These are phyloP conservation scores for Microthlaspi erraticum DNA, from an alignment of 345 rosid species.

Conservation along the genomic window DNA sequence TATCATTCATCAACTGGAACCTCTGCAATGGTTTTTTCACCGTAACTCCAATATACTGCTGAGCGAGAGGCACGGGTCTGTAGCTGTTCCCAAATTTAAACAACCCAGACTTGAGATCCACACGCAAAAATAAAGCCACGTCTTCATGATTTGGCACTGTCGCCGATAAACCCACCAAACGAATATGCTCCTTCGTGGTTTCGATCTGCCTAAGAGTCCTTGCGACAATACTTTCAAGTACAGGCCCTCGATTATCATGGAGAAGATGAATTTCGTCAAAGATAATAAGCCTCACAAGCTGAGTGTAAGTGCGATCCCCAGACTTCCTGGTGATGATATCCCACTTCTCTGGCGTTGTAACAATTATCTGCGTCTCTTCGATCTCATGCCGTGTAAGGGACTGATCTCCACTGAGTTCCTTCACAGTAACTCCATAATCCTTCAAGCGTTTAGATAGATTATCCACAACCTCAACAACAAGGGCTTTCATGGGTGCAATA, in stretches of 20 bases:
- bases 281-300: constrained; percentile 79
- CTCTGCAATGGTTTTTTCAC: constrained; percentile 81
- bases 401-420: constrained; percentile 91
- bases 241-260: constrained; percentile 90
- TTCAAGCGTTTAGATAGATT: constrained; percentile 74
- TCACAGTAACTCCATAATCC: constrained; percentile 71
- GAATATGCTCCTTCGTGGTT: constrained; percentile 79
- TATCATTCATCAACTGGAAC: constrained; percentile 91
- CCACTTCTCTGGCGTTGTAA: constrained; percentile 98
- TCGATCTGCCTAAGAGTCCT: constrained; percentile 93
- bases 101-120: constrained; percentile 63
- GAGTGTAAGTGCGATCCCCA: constrained; percentile 85
- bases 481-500: constrained; percentile 97
- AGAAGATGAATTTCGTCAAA: constrained; percentile 94
- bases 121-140: constrained; percentile 79
- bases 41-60: constrained; percentile 82
- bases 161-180: constrained; percentile 87
- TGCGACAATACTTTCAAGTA: constrained; percentile 91
- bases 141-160: constrained; percentile 89
- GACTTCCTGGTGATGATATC: constrained; percentile 90
- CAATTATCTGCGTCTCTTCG: constrained; percentile 91
- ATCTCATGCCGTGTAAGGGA: constrained; percentile 83
- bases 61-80: constrained; percentile 87
- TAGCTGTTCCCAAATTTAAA: constrained; percentile 86
- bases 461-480: constrained; percentile 86